Percentiles rank a stretch among this genome's conserved stretches.
Conservation (phyloP, 163 green algal genomes). For the Prototheca wickerhamii region DNA sequence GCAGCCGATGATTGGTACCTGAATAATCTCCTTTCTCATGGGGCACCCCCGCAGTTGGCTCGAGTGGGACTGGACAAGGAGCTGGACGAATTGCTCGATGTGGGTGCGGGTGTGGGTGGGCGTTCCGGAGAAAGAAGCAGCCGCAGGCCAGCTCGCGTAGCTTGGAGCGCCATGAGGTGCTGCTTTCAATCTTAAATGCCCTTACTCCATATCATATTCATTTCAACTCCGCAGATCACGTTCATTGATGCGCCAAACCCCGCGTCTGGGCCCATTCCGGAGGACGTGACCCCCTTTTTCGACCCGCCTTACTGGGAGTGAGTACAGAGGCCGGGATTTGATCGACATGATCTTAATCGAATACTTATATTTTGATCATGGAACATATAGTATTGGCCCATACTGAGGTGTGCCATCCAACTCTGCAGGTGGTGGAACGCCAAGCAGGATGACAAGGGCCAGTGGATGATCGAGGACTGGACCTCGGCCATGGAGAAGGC, state of each 20-base stretch:
- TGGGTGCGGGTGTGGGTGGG: neutral
- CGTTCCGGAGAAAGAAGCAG: neutral
- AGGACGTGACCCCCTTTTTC: constrained; percentile 51
- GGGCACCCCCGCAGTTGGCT: neutral
- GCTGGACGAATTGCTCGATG: neutral
- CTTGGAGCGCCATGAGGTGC: neutral
- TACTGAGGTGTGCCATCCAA: neutral
- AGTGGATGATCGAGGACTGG: constrained; percentile 31
- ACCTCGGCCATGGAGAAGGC: constrained; percentile 13
- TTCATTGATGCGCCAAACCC: constrained; percentile 55
- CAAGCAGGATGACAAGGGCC: neutral
- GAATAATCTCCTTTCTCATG: neutral
- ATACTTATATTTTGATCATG: neutral
- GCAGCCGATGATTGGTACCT: neutral
- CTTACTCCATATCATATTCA: neutral
- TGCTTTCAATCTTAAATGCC: neutral
- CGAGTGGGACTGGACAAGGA: constrained; percentile 3
- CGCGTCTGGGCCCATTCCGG: constrained; percentile 43
- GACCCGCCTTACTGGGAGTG: constrained; percentile 44
- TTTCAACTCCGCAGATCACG: constrained; percentile 2
- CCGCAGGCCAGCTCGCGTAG: neutral
- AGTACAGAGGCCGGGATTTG: neutral
- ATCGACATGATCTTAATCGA: neutral
- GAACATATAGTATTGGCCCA: neutral
- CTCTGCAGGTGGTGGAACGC: constrained; percentile 30